Base-by-base conservation (phyloP, 192 early-diverging fungal species). In the Chytriomyces confervae region DNA sequence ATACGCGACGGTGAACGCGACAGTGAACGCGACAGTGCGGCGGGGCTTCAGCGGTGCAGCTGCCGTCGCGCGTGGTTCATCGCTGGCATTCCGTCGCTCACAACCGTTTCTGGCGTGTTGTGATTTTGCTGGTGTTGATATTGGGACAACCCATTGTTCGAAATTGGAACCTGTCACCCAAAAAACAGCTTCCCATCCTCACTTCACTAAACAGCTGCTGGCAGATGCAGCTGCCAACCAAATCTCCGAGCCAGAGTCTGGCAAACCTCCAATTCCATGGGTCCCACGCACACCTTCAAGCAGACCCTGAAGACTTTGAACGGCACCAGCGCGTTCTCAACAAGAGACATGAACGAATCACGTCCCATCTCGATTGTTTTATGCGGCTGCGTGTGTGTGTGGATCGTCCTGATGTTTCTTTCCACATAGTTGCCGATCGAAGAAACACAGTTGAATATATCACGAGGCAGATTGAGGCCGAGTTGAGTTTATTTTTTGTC, bases 391-490 rank as follows among this genome's bases (percentile, higher is more conserved):
- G 47, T 47, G 68, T 69, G 11, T 18, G 10, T 10, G 27, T 69
- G 43, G 68, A 69, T 49, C 9, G 68, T 9, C 68, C 68, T 20
- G 29, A 27, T 11, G 46, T 47, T 13, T n/a, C 9, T n/a, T 69
- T 69, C 47, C 18, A 27, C 47, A 46, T 69, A 13, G 24, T 69
- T 2, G 83, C 90, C 5, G 84, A 88, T 20, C 79, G 83, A 61
- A 81, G 77, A 24, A 83, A 86, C 36, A 91, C 86, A 13, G 80
- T 93, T 43, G 92, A 93, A 77, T 82, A 90, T 45, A 76, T 93
- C 24, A 88, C 89, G 10, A 77, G 84, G 5, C 88, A 88, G 75
- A 92, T 92, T 60, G 92, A 93, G 64, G 91, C 92, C 24, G 91
- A 93, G 79, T 91, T 89, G 70, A 85, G 53, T 90, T 6, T 90